These are phyloP conservation scores for Ceratobasidium theobromae DNA, from an alignment of 1,284 basidiomycete genomes.

Conservation along the genomic window DNA sequence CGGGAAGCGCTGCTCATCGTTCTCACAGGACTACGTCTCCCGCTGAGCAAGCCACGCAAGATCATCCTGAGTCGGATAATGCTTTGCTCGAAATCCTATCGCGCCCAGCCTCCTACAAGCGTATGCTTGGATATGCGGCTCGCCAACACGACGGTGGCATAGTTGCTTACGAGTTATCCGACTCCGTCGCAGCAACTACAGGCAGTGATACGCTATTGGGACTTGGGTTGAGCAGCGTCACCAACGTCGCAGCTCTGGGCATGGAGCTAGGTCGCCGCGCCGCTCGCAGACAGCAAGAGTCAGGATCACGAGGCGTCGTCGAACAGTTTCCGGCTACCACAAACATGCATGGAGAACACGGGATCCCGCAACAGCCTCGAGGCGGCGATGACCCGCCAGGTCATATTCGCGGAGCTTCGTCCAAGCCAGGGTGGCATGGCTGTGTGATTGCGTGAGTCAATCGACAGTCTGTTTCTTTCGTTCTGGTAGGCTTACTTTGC, in stretches of 20 bases:
- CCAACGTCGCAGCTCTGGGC: conserved; percentile 22
- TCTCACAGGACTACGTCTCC: conserved; percentile 10
- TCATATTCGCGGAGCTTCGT: conserved; percentile 24
- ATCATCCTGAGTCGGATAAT: conserved; percentile 2
- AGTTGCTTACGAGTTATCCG: conserved; percentile 20
- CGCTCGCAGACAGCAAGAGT: conserved; percentile 15
- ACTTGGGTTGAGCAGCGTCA: conserved; percentile 19
- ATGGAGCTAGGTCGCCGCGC: conserved; percentile 29
- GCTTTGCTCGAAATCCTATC: conserved; percentile 14
- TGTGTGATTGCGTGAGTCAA: conserved; percentile 33
- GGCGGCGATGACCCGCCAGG: conserved; percentile 20
- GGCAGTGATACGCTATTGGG: conserved; percentile 16
- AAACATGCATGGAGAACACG: conserved; percentile 28
- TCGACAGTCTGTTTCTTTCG: conserved; percentile 23
- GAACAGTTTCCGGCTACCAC: neutral
- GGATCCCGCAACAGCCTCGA: conserved; percentile 24
- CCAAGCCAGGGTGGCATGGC: conserved; percentile 21
- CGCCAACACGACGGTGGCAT: conserved; percentile 23
- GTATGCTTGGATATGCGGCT: conserved; percentile 30
- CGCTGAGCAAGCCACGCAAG: neutral
- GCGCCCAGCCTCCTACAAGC: conserved; percentile 26
- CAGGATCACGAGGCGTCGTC: neutral
- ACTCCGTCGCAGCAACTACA: conserved; percentile 27
- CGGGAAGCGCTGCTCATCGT: conserved; percentile 5
- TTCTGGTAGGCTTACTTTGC: conserved; percentile 29